phyloP scores from a whole-genome alignment of 139 green algal species.

The Pycnococcus provasolii region DNA sequence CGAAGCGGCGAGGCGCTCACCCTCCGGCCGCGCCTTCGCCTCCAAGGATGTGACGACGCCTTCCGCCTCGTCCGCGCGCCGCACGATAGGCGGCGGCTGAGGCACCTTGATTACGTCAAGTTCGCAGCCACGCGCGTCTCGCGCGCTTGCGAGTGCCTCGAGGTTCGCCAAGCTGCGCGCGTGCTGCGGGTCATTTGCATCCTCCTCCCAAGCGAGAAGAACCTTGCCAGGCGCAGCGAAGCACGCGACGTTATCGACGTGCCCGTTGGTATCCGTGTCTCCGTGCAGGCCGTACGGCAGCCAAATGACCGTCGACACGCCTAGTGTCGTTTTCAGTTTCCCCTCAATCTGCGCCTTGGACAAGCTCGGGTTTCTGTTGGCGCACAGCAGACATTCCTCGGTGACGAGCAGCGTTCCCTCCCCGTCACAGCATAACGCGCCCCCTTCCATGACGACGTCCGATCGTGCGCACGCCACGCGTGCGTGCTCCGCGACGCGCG shows the following conservation, averaged over 20 bases:
- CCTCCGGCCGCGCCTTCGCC: conserved; percentile 30
- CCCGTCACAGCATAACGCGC: conserved; percentile 24
- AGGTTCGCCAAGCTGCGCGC: background rate
- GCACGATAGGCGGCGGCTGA: conserved; percentile 42
- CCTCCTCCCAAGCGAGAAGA: conserved; percentile 54
- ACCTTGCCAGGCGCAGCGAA: conserved; percentile 56
- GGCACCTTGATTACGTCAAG: conserved; percentile 56
- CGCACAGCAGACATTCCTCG: conserved; percentile 61
- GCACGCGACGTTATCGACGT: conserved; percentile 64
- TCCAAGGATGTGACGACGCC: conserved; percentile 19
- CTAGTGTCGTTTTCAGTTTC: conserved; percentile 52
- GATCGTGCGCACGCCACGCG: background rate
- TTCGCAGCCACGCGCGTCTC: conserved; percentile 45
- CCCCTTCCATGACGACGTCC: conserved; percentile 27
- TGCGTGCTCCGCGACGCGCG: conserved; percentile 20
- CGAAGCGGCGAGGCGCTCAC: conserved; percentile 42
- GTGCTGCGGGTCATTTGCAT: conserved; percentile 44
- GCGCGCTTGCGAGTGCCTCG: background rate
- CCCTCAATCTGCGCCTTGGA: conserved; percentile 43
- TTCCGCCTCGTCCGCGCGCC: conserved; percentile 36
- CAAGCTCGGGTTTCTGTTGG: conserved; percentile 55
- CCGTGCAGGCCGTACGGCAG: conserved; percentile 53
- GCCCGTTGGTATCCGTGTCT: conserved; percentile 45
- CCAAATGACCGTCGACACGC: conserved; percentile 62
- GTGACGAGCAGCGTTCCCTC: conserved; percentile 53